Conservation (phyloP, 441 rosid species). For the Breynia disticha region DNA sequence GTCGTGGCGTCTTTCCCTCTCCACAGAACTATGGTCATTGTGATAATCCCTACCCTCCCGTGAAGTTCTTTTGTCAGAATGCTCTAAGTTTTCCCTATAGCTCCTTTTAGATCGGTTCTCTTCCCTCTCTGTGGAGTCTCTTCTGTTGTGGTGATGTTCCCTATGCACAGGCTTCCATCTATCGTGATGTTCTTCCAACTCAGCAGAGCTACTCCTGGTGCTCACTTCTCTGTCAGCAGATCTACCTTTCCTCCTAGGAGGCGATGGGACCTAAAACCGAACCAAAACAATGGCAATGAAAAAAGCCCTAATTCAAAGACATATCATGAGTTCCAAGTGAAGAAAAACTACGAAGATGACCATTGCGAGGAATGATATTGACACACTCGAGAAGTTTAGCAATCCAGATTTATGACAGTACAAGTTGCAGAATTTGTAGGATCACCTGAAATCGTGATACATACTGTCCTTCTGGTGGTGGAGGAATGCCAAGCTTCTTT, state of each 20-base stretch:
- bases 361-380: no score
- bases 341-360: no score
- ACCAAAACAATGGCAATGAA: background rate
- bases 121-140: conserved; percentile 27
- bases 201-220: conserved; percentile 16
- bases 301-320: background rate
- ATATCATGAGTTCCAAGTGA: background rate
- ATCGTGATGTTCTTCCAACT: conserved; percentile 17
- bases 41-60: conserved; percentile 17
- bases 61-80: no score
- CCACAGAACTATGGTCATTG: conserved; percentile 18
- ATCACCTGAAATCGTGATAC: conserved; percentile 63
- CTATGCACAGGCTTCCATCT: conserved; percentile 15
- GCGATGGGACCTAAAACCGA: conserved; percentile 64
- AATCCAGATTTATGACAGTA: no score
- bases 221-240: conserved; percentile 15
- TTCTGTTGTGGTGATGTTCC: conserved; percentile 15
- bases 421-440: background rate
- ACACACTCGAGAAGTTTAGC: no score
- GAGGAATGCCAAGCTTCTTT: conserved; percentile 76
- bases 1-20: conserved; percentile 17
- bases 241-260: conserved; percentile 50
- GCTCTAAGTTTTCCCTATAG: conserved; percentile 9
- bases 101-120: conserved; percentile 22
- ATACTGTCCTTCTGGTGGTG: conserved; percentile 84